Conservation (phyloP, 2,329 filamentous ascomycete species). For the Colletotrichum magnum region DNA sequence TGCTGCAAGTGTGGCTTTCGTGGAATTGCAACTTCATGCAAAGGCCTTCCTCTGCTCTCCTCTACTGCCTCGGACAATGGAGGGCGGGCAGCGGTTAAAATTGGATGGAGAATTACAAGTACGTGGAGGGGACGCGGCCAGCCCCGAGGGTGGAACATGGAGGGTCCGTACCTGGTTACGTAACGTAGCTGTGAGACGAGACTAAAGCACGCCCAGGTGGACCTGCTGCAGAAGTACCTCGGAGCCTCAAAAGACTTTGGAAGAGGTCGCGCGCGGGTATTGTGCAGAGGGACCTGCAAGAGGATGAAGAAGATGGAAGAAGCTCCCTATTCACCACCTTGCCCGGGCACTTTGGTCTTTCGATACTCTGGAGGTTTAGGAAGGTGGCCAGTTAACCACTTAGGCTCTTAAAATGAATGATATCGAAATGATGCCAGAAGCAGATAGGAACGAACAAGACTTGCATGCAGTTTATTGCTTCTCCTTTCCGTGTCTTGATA, state of each 20-base stretch:
- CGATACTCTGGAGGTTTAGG: too few relatives aligned
- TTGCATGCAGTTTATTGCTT: not conserved
- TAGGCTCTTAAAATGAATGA: not conserved
- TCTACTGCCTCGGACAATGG: constrained; percentile 13
- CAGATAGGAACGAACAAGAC: not conserved
- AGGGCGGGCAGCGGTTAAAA: constrained; percentile 27
- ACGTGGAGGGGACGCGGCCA: constrained; percentile 28
- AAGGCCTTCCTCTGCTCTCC: too few relatives aligned
- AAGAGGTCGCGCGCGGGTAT: constrained; percentile 3
- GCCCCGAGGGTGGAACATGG: constrained; percentile 15
- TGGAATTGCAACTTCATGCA: constrained; percentile 39
- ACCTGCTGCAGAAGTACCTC: constrained; percentile 24
- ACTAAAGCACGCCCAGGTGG: constrained; percentile 14
- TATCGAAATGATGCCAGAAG: not conserved
- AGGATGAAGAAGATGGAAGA: too few relatives aligned
- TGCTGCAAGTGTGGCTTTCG: constrained; percentile 39
- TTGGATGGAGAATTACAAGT: constrained; percentile 31
- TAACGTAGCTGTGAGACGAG: constrained; percentile 17
- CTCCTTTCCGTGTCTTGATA: not conserved
- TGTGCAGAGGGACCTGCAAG: not conserved
- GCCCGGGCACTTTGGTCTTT: too few relatives aligned
- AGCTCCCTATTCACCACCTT: too few relatives aligned
- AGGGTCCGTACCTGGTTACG: constrained; percentile 30
- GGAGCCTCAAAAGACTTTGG: constrained; percentile 5
- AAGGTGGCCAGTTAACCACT: too few relatives aligned